Conservation (phyloP, 2,329 filamentous ascomycete genomes). For the Sodiomyces alkalinus region DNA sequence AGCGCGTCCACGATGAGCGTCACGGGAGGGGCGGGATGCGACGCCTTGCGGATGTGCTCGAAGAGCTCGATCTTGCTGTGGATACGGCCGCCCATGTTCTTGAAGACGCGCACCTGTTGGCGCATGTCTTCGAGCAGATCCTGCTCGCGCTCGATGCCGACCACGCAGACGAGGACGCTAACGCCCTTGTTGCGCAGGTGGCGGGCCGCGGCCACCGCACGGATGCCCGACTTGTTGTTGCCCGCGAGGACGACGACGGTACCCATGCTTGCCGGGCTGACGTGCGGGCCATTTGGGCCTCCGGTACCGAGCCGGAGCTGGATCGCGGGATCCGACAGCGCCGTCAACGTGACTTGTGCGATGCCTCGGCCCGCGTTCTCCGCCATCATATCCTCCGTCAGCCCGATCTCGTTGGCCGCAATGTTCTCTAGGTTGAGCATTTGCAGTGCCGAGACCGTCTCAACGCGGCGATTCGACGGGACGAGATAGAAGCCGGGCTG, state of each 20-base stretch:
- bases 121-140: constrained; percentile 68
- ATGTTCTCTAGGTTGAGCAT: constrained; percentile 90
- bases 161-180: constrained; percentile 67
- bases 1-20: constrained; percentile 81
- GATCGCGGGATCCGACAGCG: constrained; percentile 47
- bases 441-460: constrained; percentile 57
- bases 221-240: constrained; percentile 81
- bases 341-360: constrained; percentile 63
- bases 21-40: constrained; percentile 27
- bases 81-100: constrained; percentile 66
- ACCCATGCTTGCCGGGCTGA: constrained; percentile 10
- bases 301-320: constrained; percentile 34
- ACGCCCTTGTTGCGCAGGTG: constrained; percentile 75
- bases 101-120: constrained; percentile 71
- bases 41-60: constrained; percentile 37
- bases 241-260: constrained; percentile 69
- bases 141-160: constrained; percentile 69
- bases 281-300: constrained; percentile 13
- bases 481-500: constrained; percentile 36
- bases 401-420: constrained; percentile 70
- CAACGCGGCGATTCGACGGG: constrained; percentile 40
- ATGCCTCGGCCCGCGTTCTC: constrained; percentile 85
- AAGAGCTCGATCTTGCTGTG: constrained; percentile 45
- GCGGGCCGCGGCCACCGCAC: constrained; percentile 71
- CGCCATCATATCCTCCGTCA: constrained; percentile 79